phyloP scores from a whole-genome alignment of 2,329 filamentous ascomycete species.

The Emydomyces testavorans region DNA sequence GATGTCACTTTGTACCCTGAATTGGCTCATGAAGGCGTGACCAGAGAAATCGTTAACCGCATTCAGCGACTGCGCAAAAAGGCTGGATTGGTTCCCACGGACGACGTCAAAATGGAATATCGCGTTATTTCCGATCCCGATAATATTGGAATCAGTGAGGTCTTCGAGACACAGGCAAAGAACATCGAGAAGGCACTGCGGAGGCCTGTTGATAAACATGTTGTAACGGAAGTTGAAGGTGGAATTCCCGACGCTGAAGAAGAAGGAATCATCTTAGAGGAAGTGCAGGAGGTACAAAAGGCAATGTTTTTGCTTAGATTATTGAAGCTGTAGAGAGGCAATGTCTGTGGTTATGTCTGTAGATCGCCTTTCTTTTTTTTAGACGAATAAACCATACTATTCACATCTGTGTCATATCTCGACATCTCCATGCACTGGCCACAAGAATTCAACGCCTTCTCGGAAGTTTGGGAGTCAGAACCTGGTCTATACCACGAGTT shows the following conservation, averaged over 20 bases:
- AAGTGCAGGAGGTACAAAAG: slow-evolving; percentile 76
- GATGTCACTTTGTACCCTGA: slow-evolving; percentile 73
- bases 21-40: slow-evolving; percentile 76
- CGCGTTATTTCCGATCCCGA: slow-evolving; percentile 68
- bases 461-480: too few relatives aligned
- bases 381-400: too few relatives aligned
- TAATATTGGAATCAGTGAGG: slow-evolving; percentile 56
- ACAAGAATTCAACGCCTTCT: too few relatives aligned
- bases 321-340: slow-evolving; percentile 51
- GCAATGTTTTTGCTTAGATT: slow-evolving; percentile 68
- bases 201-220: slow-evolving; percentile 61
- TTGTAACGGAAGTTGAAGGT: slow-evolving; percentile 49
- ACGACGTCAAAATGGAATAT: slow-evolving; percentile 95
- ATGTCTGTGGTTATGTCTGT: slow-evolving; percentile 31
- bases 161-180: slow-evolving; percentile 56
- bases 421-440: too few relatives aligned
- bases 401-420: too few relatives aligned
- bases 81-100: slow-evolving; percentile 76
- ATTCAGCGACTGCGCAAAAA: slow-evolving; percentile 91
- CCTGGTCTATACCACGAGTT: too few relatives aligned
- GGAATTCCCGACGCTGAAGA: slow-evolving; percentile 43
- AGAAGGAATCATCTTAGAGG: slow-evolving; percentile 59
- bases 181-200: slow-evolving; percentile 67
- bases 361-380: too few relatives aligned
- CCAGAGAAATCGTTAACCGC: slow-evolving; percentile 82